phyloP scores from a whole-genome alignment of 495 filamentous ascomycete genomes.

The Cudoniella acicularis region DNA sequence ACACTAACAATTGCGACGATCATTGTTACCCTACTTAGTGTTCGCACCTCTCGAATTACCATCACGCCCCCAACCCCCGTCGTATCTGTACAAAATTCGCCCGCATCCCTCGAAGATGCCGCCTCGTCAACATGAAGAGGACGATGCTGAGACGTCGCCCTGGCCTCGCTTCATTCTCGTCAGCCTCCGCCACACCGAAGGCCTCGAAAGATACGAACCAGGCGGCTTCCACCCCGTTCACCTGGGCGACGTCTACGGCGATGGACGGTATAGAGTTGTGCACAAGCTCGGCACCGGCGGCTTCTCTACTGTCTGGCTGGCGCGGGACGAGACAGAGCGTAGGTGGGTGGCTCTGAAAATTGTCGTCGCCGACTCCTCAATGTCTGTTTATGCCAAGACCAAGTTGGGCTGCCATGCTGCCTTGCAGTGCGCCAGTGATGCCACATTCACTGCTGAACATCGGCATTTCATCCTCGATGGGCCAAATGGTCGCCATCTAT shows the following conservation, averaged over 20 bases:
- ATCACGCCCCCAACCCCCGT: too few species aligned
- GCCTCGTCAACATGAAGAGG: too few species aligned
- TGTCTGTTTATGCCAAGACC: conserved; percentile 13
- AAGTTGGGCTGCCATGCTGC: conserved; percentile 7
- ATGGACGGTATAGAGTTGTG: conserved; percentile 35
- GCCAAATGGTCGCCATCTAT: conserved; percentile 24
- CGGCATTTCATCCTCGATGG: conserved; percentile 21
- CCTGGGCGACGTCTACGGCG: conserved; percentile 31
- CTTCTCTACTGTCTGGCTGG: conserved; percentile 45
- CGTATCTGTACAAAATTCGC: too few species aligned
- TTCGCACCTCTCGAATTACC: too few species aligned
- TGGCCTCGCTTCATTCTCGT: too few species aligned
- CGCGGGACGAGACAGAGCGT: conserved; percentile 27
- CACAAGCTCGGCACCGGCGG: conserved; percentile 40
- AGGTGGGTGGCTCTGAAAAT: conserved; percentile 16
- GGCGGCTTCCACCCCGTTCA: conserved; percentile 41
- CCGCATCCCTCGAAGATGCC: too few species aligned
- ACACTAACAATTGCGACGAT: too few species aligned
- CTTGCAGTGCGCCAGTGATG: not conserved
- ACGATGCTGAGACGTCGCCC: too few species aligned
- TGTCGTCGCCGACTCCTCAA: conserved; percentile 10
- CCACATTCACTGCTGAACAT: conserved; percentile 5
- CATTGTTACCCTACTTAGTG: too few species aligned
- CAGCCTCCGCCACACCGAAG: too few species aligned
- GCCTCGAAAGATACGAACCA: conserved; percentile 35